Evolutionary conservation across 2,329 filamentous ascomycete genomes (phyloP), one percentile per base, ranked within the genome.

Genomic region (Pseudocercospora fijiensis): DNA sequence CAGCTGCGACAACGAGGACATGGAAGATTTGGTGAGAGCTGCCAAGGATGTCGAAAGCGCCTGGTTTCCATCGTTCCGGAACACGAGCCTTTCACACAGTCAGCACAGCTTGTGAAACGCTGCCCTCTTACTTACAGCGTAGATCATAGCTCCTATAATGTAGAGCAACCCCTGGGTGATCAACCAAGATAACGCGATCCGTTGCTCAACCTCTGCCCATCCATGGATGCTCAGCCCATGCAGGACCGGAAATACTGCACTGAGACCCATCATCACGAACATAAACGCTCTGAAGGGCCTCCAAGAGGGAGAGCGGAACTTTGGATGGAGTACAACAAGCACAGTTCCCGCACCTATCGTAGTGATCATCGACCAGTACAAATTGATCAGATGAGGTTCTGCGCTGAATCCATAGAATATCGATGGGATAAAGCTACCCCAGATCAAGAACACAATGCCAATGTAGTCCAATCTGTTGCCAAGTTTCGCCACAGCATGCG

Each of bases 21-120:
- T 99, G 95, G 77, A 99, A 99, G 68, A 99, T 90, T 79, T 99
- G 95, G 78, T 99, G 95, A 20, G 92, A 96, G 75, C 88, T 92
- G 41, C 95, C 94, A 85, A 90, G 90, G 58, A 97, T 90, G 78
- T 99, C 95, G 73, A 94, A 97, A 7, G 77, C 81, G 1, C 92
- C 91, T 0, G 94, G 95, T 51, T 81, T 85, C 72, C 84, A 86
- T 64, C 91, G 84, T 79, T 99, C 95, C 0, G 95, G 95, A 78
- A 94, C 88, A 41, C 95, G 88, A 59, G 85, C 82, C 87, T 90
- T 66, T 72, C 2, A 10, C 8, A 10, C 11, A 9, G 18, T 66
- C 18, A 61, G 51, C 33, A 27, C 8, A 2, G 24, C 22, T 9
- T 4, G 2, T 24, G 8, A n/a, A 24, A n/a, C 24, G 5, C 16